A percentile compares a stretch with the other conserved stretches of the same genome.
Conservation (phyloP, 1,139 yeast genomes). For the Yamadazyma triangularis region DNA sequence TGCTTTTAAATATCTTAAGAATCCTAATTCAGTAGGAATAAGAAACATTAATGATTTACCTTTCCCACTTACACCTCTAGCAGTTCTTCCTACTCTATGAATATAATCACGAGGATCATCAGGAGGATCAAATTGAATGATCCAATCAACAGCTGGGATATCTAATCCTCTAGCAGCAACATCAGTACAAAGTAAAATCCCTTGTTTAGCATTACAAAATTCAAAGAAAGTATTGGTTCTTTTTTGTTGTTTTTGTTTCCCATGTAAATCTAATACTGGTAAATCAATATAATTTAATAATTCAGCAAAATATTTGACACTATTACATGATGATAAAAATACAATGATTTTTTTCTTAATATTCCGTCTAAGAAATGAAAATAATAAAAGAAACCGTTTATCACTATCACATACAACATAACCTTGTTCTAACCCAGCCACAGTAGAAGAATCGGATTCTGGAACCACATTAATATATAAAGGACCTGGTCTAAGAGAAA, state of each 20-base stretch:
- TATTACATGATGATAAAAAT: conserved; percentile 91
- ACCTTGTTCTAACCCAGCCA: conserved; percentile 96
- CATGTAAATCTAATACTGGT: conserved; percentile 94
- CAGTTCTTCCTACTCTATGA: conserved; percentile 98
- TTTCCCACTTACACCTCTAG: conserved; percentile 87
- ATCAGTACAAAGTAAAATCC: conserved; percentile 90
- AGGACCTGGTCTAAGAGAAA: conserved; percentile 92
- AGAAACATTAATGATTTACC: conserved; percentile 95
- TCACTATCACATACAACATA: conserved; percentile 97
- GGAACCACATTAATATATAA: conserved; percentile 91
- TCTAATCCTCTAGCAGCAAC: conserved; percentile 98
- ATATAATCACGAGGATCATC: conserved; percentile 98
- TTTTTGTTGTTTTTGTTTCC: conserved; percentile 97
- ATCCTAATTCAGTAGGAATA: conserved; percentile 91
- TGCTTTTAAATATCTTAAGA: conserved; percentile 87
- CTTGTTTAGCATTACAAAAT: conserved; percentile 94
- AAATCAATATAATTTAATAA: conserved; percentile 89
- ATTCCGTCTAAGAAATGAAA: conserved; percentile 90
- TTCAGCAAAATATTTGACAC: conserved; percentile 95
- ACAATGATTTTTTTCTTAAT: conserved; percentile 89
- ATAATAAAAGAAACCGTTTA: conserved; percentile 81
- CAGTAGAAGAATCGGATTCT: conserved; percentile 80
- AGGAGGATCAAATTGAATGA: conserved; percentile 95
- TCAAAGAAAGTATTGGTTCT: conserved; percentile 97
- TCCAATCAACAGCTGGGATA: conserved; percentile 97